phyloP scores from a whole-genome alignment of 2,329 filamentous ascomycete genomes.

The Colletotrichum sublineola region DNA sequence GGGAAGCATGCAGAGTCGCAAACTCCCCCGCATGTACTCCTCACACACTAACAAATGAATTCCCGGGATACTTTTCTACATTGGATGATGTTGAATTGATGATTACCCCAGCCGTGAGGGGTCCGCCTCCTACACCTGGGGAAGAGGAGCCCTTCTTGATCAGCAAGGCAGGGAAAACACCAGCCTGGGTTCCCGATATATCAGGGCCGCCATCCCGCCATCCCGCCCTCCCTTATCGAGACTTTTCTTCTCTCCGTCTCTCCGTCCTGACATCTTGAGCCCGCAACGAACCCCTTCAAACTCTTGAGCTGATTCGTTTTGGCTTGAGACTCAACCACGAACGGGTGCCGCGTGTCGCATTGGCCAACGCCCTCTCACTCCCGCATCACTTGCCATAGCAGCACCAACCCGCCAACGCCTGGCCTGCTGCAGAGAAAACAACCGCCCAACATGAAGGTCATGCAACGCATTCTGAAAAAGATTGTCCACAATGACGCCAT shows the following conservation, averaged over 20 bases:
- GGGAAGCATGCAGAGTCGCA: slow-evolving; percentile 23
- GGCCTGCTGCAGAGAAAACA: slow-evolving; percentile 32
- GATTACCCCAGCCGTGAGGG: slow-evolving; percentile 29
- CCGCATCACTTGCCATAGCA: slow-evolving; percentile 18
- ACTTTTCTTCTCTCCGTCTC: slow-evolving; percentile 20
- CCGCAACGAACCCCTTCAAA: background rate
- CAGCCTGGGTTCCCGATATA: slow-evolving; percentile 35
- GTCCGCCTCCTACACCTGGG: slow-evolving; percentile 30
- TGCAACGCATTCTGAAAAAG: slow-evolving; percentile 51
- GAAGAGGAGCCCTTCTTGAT: slow-evolving; percentile 14
- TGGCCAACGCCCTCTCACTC: background rate
- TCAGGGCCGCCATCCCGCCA: slow-evolving; percentile 23
- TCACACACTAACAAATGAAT: slow-evolving; percentile 3
- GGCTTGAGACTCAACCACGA: slow-evolving; percentile 30
- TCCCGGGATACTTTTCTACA: slow-evolving; percentile 6
- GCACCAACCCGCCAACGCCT: slow-evolving; percentile 39
- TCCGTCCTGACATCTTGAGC: background rate
- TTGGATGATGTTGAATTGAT: slow-evolving; percentile 19
- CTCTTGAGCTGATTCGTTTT: background rate
- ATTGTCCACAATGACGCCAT: slow-evolving; percentile 71
- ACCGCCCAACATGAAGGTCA: slow-evolving; percentile 34
- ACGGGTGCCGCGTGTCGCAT: slow-evolving; percentile 28
- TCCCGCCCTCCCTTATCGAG: slow-evolving; percentile 9
- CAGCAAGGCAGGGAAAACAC: slow-evolving; percentile 25
- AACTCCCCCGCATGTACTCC: slow-evolving; percentile 9